Conservation (phyloP, 2,329 filamentous ascomycete genomes). For the Diplodia intermedia region DNA sequence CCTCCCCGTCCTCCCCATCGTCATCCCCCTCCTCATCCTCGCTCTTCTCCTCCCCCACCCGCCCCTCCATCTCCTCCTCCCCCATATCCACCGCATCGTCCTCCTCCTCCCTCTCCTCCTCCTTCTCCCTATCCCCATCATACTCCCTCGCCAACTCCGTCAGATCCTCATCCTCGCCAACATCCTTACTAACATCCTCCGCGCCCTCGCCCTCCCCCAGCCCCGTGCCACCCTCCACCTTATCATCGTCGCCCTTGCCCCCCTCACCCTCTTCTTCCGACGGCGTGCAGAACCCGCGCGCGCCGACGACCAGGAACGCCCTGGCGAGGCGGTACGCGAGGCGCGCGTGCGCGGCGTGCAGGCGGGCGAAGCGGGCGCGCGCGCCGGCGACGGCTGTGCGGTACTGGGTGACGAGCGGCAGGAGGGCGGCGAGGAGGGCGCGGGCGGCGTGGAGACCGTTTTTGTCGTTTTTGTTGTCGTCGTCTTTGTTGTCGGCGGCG, state of each 20-base stretch:
- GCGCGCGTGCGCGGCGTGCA: slow-evolving; percentile 75
- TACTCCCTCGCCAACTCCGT: slow-evolving; percentile 88
- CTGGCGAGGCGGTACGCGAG: slow-evolving; percentile 78
- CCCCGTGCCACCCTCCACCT: slow-evolving; percentile 89
- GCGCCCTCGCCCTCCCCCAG: slow-evolving; percentile 94
- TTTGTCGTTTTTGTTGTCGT: too few species aligned
- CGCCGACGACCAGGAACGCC: slow-evolving; percentile 78
- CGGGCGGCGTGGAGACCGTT: background rate
- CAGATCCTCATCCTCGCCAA: slow-evolving; percentile 90
- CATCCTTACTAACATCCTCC: slow-evolving; percentile 97
- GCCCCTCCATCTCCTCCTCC: slow-evolving; percentile 86
- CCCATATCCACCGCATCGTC: slow-evolving; percentile 92
- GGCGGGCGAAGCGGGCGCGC: slow-evolving; percentile 63
- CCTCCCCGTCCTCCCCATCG: slow-evolving; percentile 50
- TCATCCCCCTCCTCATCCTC: slow-evolving; percentile 66
- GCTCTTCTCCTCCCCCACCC: slow-evolving; percentile 61
- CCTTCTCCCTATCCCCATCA: slow-evolving; percentile 62
- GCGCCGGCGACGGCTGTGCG: slow-evolving; percentile 65
- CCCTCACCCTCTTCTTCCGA: slow-evolving; percentile 71
- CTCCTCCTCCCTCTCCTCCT: slow-evolving; percentile 79
- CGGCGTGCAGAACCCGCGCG: slow-evolving; percentile 90
- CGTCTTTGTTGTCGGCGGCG: too few species aligned
- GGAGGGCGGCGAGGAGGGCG: slow-evolving; percentile 56
- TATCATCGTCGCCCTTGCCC: slow-evolving; percentile 73
- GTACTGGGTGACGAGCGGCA: slow-evolving; percentile 80